phyloP scores from a whole-genome alignment of 768 basidiomycete genomes.

The Boletellus ananas region DNA sequence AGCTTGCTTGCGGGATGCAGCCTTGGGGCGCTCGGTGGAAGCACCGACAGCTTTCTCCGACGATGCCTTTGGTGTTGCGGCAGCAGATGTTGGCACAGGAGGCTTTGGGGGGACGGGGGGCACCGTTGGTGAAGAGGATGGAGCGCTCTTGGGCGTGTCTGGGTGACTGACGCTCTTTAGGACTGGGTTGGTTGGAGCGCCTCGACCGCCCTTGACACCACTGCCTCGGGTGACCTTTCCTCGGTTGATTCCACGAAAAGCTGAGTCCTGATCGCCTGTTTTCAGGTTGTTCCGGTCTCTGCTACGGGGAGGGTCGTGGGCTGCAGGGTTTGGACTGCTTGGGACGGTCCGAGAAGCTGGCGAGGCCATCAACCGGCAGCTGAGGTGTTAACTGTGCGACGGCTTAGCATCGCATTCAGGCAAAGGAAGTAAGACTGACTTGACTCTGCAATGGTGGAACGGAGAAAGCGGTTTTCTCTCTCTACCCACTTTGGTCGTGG shows the following conservation, averaged over 20 bases:
- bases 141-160: conserved; percentile 17
- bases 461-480: background rate
- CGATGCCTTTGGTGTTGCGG: conserved; percentile 18
- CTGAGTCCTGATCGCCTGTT: conserved; percentile 44
- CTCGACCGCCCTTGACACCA: conserved; percentile 22
- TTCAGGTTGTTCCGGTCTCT: conserved; percentile 41
- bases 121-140: conserved; percentile 18
- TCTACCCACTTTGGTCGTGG: background rate
- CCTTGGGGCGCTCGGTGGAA: conserved; percentile 22
- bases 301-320: conserved; percentile 29
- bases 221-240: conserved; percentile 36
- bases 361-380: conserved; percentile 38
- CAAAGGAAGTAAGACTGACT: conserved; percentile 4
- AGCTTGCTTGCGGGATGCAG: conserved; percentile 18
- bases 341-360: conserved; percentile 31
- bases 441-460: conserved; percentile 7
- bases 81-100: conserved; percentile 9
- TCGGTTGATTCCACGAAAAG: conserved; percentile 43
- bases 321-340: conserved; percentile 26
- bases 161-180: conserved; percentile 23
- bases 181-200: conserved; percentile 16
- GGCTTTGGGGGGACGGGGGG: conserved; percentile 15
- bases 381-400: background rate
- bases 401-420: conserved; percentile 11
- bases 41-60: conserved; percentile 22